phyloP scores from a whole-genome alignment of 805 yeast genomes.

The Lipomyces sp. region DNA sequence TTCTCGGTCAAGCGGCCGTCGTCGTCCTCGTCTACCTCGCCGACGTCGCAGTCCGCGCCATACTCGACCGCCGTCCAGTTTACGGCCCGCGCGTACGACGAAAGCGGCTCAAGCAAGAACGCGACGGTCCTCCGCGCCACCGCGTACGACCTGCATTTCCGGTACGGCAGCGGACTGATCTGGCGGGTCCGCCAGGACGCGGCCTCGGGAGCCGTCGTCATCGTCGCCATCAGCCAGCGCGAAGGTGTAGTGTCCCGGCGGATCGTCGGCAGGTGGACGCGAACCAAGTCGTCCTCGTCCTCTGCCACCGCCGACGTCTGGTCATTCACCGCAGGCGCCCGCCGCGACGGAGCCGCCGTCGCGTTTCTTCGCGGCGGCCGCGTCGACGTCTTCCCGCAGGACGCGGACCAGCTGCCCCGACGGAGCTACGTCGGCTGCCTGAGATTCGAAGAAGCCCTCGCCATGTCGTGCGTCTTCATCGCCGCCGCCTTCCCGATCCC shows the following conservation, averaged over 20 bases:
- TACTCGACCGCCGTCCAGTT: background rate
- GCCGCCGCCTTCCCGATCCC: conserved; percentile 9
- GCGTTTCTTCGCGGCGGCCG: conserved; percentile 1
- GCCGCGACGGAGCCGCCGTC: background rate
- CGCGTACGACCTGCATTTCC: background rate
- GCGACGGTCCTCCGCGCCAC: conserved; percentile 1
- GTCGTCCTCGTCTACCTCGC: background rate
- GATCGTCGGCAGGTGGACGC: conserved; percentile 12
- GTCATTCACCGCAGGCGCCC: background rate
- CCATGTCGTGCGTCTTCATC: conserved; percentile 12
- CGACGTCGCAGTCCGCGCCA: background rate
- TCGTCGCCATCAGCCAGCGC: background rate
- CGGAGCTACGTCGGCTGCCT: conserved; percentile 13
- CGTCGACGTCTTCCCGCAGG: conserved; percentile 2
- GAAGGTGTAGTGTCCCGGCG: background rate
- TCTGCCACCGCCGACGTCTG: background rate
- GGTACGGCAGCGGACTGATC: no score
- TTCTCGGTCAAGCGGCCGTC: conserved; percentile 5
- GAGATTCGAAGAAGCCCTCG: conserved; percentile 21
- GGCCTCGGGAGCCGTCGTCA: background rate
- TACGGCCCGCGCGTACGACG: no score
- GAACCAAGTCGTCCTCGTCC: background rate
- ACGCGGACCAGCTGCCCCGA: background rate
- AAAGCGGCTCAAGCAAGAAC: background rate
- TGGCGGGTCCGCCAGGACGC: background rate